Evolutionary conservation across 2,329 filamentous ascomycete species (phyloP).

Genomic region (Podosphaera leucotricha): DNA sequence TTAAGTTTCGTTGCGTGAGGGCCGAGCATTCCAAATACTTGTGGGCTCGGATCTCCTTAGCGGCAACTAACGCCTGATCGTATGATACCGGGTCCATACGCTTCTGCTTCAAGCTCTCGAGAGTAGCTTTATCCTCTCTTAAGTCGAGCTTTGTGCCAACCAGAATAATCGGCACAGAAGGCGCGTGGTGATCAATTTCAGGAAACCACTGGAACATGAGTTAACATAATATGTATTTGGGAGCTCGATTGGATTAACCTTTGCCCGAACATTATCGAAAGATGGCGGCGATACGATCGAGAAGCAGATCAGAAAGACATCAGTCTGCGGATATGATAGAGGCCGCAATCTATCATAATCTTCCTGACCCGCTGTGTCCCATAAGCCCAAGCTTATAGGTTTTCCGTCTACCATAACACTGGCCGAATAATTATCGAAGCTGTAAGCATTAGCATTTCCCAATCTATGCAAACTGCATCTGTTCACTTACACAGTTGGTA

Average conservation of each 20-base stretch:
- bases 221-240: constrained; percentile 1
- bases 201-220: constrained; percentile 54
- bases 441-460: constrained; percentile 18
- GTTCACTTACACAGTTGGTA: constrained; percentile 66
- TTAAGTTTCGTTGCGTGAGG: constrained; percentile 84
- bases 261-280: constrained; percentile 84
- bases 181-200: constrained; percentile 91
- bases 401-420: constrained; percentile 98
- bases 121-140: constrained; percentile 64
- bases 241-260: background rate
- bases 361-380: constrained; percentile 97
- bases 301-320: constrained; percentile 97
- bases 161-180: constrained; percentile 84
- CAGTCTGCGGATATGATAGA: constrained; percentile 92
- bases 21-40: constrained; percentile 98
- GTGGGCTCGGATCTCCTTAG: constrained; percentile 84
- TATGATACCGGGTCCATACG: constrained; percentile 95
- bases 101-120: constrained; percentile 65
- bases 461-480: constrained; percentile 1
- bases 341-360: constrained; percentile 96
- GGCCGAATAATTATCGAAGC: constrained; percentile 97
- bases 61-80: constrained; percentile 68
- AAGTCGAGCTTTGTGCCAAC: constrained; percentile 95
- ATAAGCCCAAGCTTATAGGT: constrained; percentile 87
- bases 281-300: constrained; percentile 92